Conservation (phyloP, 2,329 filamentous ascomycete species). For the Ilyonectria sp. region DNA sequence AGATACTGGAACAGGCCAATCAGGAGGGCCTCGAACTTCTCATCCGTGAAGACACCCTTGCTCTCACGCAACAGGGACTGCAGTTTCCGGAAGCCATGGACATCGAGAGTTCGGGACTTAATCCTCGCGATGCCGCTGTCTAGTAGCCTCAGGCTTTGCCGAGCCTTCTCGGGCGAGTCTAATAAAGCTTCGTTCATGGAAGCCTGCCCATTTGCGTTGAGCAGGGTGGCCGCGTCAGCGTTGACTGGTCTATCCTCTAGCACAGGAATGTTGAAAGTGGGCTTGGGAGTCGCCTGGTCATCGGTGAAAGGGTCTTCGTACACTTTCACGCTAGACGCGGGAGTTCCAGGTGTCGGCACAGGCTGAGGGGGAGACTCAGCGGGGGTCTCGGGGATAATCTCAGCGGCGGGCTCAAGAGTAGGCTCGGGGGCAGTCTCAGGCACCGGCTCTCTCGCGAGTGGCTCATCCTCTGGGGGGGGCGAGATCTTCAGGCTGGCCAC, state of each 20-base stretch:
- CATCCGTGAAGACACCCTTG: slow-evolving; percentile 74
- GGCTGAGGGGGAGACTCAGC: slow-evolving; percentile 14
- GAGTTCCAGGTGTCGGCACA: slow-evolving; percentile 27
- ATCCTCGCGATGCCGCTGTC: slow-evolving; percentile 83
- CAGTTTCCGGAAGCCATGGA: slow-evolving; percentile 84
- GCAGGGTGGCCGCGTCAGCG: slow-evolving; percentile 62
- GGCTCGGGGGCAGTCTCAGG: slow-evolving; percentile 7
- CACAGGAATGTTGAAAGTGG: slow-evolving; percentile 64
- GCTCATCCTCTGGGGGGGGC: slow-evolving; percentile 46
- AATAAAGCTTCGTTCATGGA: slow-evolving; percentile 37
- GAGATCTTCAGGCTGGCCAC: slow-evolving; percentile 56
- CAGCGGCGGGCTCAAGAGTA: background rate
- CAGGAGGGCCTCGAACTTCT: slow-evolving; percentile 79
- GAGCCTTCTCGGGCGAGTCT: slow-evolving; percentile 63
- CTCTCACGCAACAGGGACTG: slow-evolving; percentile 81
- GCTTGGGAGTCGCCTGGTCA: slow-evolving; percentile 63
- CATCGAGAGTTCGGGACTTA: slow-evolving; percentile 79
- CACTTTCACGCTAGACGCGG: slow-evolving; percentile 61
- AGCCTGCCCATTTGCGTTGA: slow-evolving; percentile 44
- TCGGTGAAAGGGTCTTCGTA: slow-evolving; percentile 75
- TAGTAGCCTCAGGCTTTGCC: slow-evolving; percentile 74
- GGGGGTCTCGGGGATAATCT: background rate
- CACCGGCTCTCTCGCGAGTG: slow-evolving; percentile 32
- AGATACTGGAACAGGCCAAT: slow-evolving; percentile 80
- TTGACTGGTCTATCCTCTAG: slow-evolving; percentile 74